Evolutionary conservation across 2,329 filamentous ascomycete species (phyloP).

Genomic region (Incumbomyces lentus): DNA sequence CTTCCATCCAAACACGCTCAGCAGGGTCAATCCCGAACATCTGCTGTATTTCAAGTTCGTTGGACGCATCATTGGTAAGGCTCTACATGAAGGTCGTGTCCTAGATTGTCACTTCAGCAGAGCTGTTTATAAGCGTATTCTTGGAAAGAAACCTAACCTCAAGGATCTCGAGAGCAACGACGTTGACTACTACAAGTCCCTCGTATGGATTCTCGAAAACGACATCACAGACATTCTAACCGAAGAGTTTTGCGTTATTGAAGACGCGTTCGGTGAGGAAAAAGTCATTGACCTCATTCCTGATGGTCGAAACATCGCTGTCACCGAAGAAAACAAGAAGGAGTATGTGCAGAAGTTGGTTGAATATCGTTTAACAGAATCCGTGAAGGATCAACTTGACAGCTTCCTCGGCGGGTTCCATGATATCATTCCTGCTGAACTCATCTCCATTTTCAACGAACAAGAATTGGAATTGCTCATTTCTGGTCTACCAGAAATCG

Average conservation of each 20-base stretch:
- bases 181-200: slow-evolving; percentile 96
- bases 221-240: slow-evolving; percentile 97
- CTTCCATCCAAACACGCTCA: slow-evolving; percentile 95
- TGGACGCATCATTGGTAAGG: slow-evolving; percentile 94
- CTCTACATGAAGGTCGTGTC: slow-evolving; percentile 87
- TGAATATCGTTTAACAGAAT: slow-evolving; percentile 82
- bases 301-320: slow-evolving; percentile 80
- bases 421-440: slow-evolving; percentile 87
- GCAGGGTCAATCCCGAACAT: slow-evolving; percentile 89
- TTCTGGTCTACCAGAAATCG: slow-evolving; percentile 91
- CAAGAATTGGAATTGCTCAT: slow-evolving; percentile 95
- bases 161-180: slow-evolving; percentile 99
- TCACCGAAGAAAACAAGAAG: slow-evolving; percentile 97
- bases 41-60: slow-evolving; percentile 99
- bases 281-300: slow-evolving; percentile 77
- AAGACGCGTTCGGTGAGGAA: slow-evolving; percentile 85
- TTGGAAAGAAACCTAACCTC: slow-evolving; percentile 88
- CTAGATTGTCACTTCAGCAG: slow-evolving; percentile 98
- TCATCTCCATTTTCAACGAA: slow-evolving; percentile 96
- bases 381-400: slow-evolving; percentile 89
- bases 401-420: slow-evolving; percentile 92
- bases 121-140: slow-evolving; percentile 94
- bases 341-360: slow-evolving; percentile 93
- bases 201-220: slow-evolving; percentile 97
- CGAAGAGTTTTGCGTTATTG: slow-evolving; percentile 89